These are phyloP conservation scores for Acanthamoeba sp. DNA, from an alignment of 208 protist genomes.

Conservation along the genomic window DNA sequence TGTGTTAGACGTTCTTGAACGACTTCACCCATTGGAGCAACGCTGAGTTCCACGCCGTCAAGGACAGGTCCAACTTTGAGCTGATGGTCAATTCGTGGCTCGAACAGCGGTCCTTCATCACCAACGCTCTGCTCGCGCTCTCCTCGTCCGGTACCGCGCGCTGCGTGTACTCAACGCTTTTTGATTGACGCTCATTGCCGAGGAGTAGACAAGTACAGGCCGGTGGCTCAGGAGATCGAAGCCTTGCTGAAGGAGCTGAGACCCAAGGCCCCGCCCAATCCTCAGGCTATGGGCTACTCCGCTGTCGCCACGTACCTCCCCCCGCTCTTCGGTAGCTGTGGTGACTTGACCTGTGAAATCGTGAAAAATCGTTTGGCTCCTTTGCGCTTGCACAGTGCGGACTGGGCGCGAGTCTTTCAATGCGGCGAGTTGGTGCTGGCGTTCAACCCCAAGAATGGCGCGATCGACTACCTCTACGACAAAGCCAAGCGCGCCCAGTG, in stretches of 20 bases:
- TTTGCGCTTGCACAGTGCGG: neutral
- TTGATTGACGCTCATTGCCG: too few species aligned
- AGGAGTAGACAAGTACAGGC: neutral
- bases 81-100: constrained; percentile 43
- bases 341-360: neutral
- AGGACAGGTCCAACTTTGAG: neutral
- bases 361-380: neutral
- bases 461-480: neutral
- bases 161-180: too few species aligned
- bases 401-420: neutral
- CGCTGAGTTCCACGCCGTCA: constrained; percentile 9
- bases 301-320: neutral
- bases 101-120: constrained; percentile 48
- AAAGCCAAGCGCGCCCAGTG: neutral
- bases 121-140: neutral
- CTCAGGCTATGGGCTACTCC: neutral
- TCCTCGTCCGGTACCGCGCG: neutral
- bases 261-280: neutral
- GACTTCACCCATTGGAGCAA: constrained; percentile 34
- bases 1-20: constrained; percentile 44
- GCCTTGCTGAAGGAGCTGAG: neutral
- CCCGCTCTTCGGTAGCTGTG: neutral
- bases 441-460: neutral
- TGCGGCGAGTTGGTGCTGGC: constrained; percentile 17
- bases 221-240: neutral